Percentiles rank a stretch among this genome's conserved stretches.
These are phyloP conservation scores for Nematocida sp. DNA, from an alignment of 371 early-diverging fungal genomes.

Conservation along the genomic window DNA sequence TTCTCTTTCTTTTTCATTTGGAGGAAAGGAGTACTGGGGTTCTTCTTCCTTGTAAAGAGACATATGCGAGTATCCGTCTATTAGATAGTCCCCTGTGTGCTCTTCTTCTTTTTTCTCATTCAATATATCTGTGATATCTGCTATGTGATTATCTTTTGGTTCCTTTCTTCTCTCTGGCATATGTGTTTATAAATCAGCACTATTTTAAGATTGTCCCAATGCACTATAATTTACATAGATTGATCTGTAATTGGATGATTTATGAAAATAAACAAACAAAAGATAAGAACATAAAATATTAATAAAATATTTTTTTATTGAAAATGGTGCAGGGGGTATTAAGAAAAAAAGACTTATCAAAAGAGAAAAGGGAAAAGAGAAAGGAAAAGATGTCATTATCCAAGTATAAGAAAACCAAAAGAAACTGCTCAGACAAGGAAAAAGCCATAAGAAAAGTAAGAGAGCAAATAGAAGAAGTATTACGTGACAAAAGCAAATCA, in stretches of 20 bases:
- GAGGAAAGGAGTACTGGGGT: conserved; percentile 1
- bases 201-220: conserved; percentile 51
- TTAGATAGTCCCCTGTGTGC: conserved; percentile 24
- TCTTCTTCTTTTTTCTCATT: conserved; percentile 40
- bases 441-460: conserved; percentile 33
- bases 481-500: conserved; percentile 2
- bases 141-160: conserved; percentile 52
- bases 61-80: conserved; percentile 1
- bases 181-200: conserved; percentile 49
- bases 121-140: conserved; percentile 43
- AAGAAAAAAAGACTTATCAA: conserved; percentile 3
- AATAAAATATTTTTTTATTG: conserved; percentile 6
- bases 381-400: background rate
- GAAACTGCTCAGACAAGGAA: conserved; percentile 10
- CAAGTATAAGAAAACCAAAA: conserved; percentile 38
- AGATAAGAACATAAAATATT: conserved; percentile 33
- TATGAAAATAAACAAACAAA: conserved; percentile 46
- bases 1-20: background rate
- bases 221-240: conserved; percentile 39
- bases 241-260: conserved; percentile 32
- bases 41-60: conserved; percentile 29
- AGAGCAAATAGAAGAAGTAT: conserved; percentile 19
- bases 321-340: conserved; percentile 50
- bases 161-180: conserved; percentile 50
- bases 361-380: background rate